Evolutionary conservation across 2,329 filamentous ascomycete genomes (phyloP), one percentile per base, ranked within the genome.

Genomic region (Aureobasidium sp.): DNA sequence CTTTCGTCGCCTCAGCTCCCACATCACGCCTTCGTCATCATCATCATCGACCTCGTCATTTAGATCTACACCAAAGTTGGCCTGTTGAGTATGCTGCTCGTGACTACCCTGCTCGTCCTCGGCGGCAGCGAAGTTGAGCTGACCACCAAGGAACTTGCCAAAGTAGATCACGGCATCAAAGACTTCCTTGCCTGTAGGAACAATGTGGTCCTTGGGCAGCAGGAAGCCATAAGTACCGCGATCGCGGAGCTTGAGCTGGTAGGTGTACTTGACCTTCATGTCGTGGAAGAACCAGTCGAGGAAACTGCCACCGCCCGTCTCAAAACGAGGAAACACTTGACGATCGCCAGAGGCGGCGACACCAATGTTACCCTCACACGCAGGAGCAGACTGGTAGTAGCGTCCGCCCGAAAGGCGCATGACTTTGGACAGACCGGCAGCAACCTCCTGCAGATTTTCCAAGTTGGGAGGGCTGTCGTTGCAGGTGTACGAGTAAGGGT

Each of bases 241-340:
- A 73, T 99, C 94, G 53, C 94, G 82, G 31, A 99, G 79, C 77
- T 97, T 97, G 76, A 94, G 88, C 79, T 97, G 94, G 73, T 95
- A 97, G 63, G 91, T 89, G 73, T 90, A 96, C 65, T 85, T 86
- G 20, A 93, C 89, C 51, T 82, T 79, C 64, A 97, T 76, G 69
- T 95, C 88, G 68, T 96, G 90, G 72, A 96, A 96, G 75, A 99
- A 96, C 86, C 90, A 97, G 75, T 97, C 94, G 45, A 97, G 85
- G 1, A 90, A 90, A 53, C 89, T 92, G 2, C 93, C 93, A 42
- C 93, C 92, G 3, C 87, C 85, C 0, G 83, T 83, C 71, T 94
- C 89, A 65, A 92, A 84, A 42, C 85, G 79, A 3, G 79, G 79
- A 25, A 79, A 75, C 6, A 77, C 64, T 60, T 71, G 68, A 47